Percentiles rank a stretch among this genome's conserved stretches.
Evolutionary conservation across 2,329 filamentous ascomycete species (phyloP).

Genomic region (Canariomyces notabilis): DNA sequence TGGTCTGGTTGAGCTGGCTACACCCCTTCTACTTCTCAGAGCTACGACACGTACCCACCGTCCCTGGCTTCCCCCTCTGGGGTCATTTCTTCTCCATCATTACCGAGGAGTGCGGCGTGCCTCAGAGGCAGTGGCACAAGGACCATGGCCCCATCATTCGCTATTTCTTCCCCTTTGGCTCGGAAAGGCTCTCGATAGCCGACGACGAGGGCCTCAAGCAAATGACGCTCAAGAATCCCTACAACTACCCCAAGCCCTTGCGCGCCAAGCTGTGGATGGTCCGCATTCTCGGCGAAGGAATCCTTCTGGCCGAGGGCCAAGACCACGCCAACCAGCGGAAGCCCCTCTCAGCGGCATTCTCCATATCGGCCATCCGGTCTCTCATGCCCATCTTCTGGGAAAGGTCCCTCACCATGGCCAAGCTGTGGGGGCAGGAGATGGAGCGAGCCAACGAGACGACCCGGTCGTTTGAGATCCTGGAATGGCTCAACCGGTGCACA

Average conservation of each 20-base stretch:
- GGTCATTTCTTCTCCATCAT: conserved; percentile 40
- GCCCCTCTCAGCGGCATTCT: conserved; percentile 20
- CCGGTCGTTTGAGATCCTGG: conserved; percentile 34
- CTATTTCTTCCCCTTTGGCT: conserved; percentile 43
- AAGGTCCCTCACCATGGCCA: conserved; percentile 39
- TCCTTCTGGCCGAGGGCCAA: conserved; percentile 39
- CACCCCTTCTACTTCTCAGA: conserved; percentile 40
- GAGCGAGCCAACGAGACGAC: conserved; percentile 25
- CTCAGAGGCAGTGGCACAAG: conserved; percentile 39
- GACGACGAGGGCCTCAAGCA: conserved; percentile 41
- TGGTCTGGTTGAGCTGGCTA: conserved; percentile 34
- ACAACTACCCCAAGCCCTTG: conserved; percentile 27
- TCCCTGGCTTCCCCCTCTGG: conserved; percentile 38
- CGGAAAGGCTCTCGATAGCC: conserved; percentile 39
- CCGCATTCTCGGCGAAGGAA: conserved; percentile 40
- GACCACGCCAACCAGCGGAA: conserved; percentile 38
- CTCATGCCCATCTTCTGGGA: conserved; percentile 38
- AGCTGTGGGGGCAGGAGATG: conserved; percentile 36
- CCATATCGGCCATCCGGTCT: conserved; percentile 29
- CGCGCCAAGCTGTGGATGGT: conserved; percentile 38
- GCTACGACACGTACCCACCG: conserved; percentile 39
- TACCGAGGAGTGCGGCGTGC: conserved; percentile 36
- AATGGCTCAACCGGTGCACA: conserved; percentile 41
- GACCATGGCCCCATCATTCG: conserved; percentile 38
- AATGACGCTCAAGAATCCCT: conserved; percentile 39